These are phyloP conservation scores for Hymenochaete sp. DNA, from an alignment of 1,284 basidiomycete species.

Conservation along the genomic window DNA sequence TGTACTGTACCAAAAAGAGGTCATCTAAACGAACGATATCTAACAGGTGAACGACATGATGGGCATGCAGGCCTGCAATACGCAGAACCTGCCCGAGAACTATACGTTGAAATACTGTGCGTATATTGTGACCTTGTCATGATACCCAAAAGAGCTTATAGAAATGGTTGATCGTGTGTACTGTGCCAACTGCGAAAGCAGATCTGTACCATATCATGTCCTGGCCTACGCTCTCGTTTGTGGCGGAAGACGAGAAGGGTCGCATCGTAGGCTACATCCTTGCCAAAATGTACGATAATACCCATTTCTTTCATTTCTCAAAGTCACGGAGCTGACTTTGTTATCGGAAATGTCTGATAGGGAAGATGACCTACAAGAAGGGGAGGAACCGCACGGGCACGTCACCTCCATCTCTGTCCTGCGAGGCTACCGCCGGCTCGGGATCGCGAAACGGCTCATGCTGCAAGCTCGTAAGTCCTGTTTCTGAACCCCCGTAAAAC, in stretches of 20 bases:
- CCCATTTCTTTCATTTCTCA: too few species aligned
- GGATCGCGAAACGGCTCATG: conserved; percentile 86
- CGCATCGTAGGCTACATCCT: conserved; percentile 92
- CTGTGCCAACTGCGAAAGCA: conserved; percentile 26
- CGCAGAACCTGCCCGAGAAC: conserved; percentile 83
- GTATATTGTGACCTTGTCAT: conserved; percentile 24
- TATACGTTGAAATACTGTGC: conserved; percentile 82
- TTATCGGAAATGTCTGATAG: conserved; percentile 28
- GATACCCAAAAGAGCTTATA: neutral
- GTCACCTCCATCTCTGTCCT: conserved; percentile 90
- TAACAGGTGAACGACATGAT: conserved; percentile 57
- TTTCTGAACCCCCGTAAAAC: too few species aligned
- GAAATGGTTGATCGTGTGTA: neutral
- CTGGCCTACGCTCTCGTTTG: conserved; percentile 92
- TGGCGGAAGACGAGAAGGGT: conserved; percentile 85
- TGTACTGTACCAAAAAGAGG: neutral
- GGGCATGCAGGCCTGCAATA: conserved; percentile 89
- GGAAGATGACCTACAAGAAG: conserved; percentile 63
- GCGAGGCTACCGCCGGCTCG: conserved; percentile 75
- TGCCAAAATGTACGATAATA: conserved; percentile 77
- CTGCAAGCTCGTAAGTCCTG: conserved; percentile 65
- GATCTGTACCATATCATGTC: conserved; percentile 85
- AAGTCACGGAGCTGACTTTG: too few species aligned
- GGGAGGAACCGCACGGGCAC: conserved; percentile 68
- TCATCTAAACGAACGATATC: neutral